Conservation (phyloP, 306 rosid genomes). For the Cicer chorassanicum region DNA sequence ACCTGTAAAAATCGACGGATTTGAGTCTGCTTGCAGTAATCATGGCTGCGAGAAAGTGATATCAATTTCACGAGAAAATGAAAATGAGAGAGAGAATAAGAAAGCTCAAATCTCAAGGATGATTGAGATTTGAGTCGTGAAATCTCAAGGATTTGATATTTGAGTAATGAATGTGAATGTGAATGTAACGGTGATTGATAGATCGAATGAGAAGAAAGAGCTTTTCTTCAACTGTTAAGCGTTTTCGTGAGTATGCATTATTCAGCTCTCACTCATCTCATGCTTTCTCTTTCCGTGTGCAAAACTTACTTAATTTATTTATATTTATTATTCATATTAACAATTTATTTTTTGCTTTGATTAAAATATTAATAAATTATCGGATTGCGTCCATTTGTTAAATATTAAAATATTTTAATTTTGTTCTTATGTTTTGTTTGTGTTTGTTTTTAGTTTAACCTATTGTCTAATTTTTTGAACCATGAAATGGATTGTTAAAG, state of each 20-base stretch:
- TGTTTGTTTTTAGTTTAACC: too few species aligned
- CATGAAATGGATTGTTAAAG: too few species aligned
- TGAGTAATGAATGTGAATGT: slow-evolving; percentile 29
- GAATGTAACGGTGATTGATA: neutral
- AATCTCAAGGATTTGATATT: slow-evolving; percentile 13
- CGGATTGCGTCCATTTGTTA: neutral
- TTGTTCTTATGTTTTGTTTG: too few species aligned
- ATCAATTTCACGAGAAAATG: slow-evolving; percentile 4
- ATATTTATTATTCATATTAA: neutral
- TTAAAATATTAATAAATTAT: neutral
- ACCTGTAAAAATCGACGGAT: slow-evolving; percentile 98
- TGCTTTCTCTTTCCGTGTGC: neutral
- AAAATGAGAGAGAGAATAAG: slow-evolving; percentile 8
- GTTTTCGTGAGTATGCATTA: neutral
- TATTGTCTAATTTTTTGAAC: too few species aligned
- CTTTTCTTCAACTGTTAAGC: slow-evolving; percentile 35
- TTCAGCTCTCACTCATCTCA: neutral
- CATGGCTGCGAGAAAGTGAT: slow-evolving; percentile 58
- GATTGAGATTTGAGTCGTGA: neutral
- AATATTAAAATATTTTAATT: too few species aligned
- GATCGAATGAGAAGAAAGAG: slow-evolving; percentile 46
- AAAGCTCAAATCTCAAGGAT: slow-evolving; percentile 48
- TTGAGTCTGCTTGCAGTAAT: slow-evolving; percentile 76
- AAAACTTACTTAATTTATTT: neutral
- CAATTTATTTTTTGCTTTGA: too few species aligned